Evolutionary conservation across 306 rosid species (phyloP).

Genomic region (Prunus padus): DNA sequence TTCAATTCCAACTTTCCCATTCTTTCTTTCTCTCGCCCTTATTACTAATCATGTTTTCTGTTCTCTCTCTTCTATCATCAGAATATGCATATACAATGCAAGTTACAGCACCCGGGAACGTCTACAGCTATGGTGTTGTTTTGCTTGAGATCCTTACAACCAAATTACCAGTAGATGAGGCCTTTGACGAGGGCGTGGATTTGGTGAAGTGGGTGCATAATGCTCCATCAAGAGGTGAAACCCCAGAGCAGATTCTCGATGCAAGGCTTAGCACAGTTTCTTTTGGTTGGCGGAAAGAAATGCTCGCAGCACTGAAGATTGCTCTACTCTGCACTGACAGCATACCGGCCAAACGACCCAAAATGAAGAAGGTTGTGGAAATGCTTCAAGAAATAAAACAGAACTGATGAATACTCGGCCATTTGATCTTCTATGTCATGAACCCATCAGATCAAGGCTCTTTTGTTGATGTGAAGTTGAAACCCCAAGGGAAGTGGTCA

Average conservation of each 20-base stretch:
- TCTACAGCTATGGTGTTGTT: constrained; percentile 92
- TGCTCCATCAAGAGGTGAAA: constrained; percentile 89
- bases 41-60: background rate
- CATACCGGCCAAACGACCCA: constrained; percentile 92
- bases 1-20: background rate
- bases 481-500: background rate
- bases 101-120: constrained; percentile 98
- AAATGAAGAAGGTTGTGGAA: constrained; percentile 94
- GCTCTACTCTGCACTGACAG: constrained; percentile 92
- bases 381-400: constrained; percentile 83
- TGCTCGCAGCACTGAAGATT: constrained; percentile 96
- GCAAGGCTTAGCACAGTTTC: constrained; percentile 90
- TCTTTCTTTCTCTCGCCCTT: background rate
- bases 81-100: constrained; percentile 99
- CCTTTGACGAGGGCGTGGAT: constrained; percentile 87
- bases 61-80: constrained; percentile 38
- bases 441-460: background rate
- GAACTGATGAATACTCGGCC: constrained; percentile 27
- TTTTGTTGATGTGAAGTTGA: background rate
- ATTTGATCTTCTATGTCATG: background rate
- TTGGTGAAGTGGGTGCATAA: constrained; percentile 96
- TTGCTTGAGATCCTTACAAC: constrained; percentile 92
- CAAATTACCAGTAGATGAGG: constrained; percentile 86
- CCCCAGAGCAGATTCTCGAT: constrained; percentile 97
- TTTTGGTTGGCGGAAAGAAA: constrained; percentile 96